A percentile compares a stretch with the other conserved stretches of the same genome.
These are phyloP conservation scores for Euphorbia tirucalli DNA, from an alignment of 345 rosid genomes.

Conservation along the genomic window DNA sequence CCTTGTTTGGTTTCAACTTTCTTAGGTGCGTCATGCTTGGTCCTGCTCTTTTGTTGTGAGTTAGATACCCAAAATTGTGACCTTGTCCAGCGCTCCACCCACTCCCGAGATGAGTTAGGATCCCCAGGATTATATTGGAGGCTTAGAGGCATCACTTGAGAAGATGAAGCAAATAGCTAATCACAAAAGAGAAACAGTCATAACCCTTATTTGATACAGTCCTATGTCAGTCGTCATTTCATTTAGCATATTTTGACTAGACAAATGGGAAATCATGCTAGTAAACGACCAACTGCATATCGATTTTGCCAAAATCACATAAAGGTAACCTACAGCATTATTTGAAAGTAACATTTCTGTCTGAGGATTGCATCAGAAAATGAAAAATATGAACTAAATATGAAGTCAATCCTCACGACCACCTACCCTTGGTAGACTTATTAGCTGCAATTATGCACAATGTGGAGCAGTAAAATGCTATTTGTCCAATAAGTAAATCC, in stretches of 20 bases:
- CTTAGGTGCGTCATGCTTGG: slow-evolving; percentile 36
- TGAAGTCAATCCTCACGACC: not conserved
- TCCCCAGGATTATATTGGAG: slow-evolving; percentile 52
- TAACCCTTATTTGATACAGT: not conserved
- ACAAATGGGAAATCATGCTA: not conserved
- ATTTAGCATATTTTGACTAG: not conserved
- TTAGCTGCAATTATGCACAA: not conserved
- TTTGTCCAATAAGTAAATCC: not conserved
- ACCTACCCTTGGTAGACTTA: too few species aligned
- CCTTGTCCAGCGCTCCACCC: slow-evolving; percentile 78
- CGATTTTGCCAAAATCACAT: not conserved
- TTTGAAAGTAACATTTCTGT: not conserved
- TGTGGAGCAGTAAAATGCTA: not conserved
- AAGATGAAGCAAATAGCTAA: slow-evolving; percentile 62
- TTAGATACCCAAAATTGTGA: slow-evolving; percentile 53
- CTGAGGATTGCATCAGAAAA: not conserved
- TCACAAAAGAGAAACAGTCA: not conserved
- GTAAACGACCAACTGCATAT: not conserved
- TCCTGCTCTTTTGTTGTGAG: slow-evolving; percentile 37
- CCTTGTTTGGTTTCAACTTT: slow-evolving; percentile 36
- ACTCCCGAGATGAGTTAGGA: slow-evolving; percentile 55
- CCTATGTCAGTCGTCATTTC: not conserved
- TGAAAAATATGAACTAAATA: not conserved
- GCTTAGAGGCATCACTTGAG: slow-evolving; percentile 40
- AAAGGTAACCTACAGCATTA: not conserved